Evolutionary conservation across 2,329 filamentous ascomycete genomes (phyloP).

Genomic region (Nemania abortiva): DNA sequence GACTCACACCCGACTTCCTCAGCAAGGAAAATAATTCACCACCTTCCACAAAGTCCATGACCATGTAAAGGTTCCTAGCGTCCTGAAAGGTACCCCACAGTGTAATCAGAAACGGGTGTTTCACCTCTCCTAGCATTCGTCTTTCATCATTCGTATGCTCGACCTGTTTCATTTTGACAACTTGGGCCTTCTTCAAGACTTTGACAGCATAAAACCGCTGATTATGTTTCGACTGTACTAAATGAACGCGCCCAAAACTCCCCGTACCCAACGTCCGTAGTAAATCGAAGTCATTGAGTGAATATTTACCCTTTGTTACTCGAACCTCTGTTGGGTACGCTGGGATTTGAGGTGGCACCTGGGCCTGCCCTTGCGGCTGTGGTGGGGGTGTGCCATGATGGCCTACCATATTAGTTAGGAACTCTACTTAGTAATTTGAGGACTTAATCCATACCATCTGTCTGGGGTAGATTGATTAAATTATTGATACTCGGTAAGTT

Average conservation of each 20-base stretch:
- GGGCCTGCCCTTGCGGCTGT: conserved; percentile 43
- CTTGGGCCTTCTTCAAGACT: conserved; percentile 97
- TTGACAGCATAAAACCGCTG: conserved; percentile 98
- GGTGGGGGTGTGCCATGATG: conserved; percentile 56
- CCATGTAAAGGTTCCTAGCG: conserved; percentile 96
- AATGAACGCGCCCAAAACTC: conserved; percentile 94
- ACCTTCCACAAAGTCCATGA: conserved; percentile 99
- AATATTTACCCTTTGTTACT: conserved; percentile 97
- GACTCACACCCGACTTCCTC: conserved; percentile 86
- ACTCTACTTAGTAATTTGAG: conserved; percentile 35
- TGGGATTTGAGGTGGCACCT: conserved; percentile 43
- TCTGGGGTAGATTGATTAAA: conserved; percentile 77
- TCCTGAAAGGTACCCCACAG: conserved; percentile 99
- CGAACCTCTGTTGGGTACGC: conserved; percentile 58
- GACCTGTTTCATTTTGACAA: conserved; percentile 99
- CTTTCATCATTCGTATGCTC: conserved; percentile 99
- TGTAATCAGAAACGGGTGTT: conserved; percentile 97
- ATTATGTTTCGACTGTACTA: conserved; percentile 98
- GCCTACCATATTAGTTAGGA: conserved; percentile 44
- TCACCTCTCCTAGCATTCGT: conserved; percentile 94
- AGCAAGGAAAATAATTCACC: conserved; percentile 96
- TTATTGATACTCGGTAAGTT: conserved; percentile 86
- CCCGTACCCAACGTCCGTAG: conserved; percentile 94
- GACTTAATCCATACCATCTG: conserved; percentile 48
- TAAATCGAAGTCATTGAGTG: conserved; percentile 88